Base-by-base conservation (phyloP, 148 eudicot species). In the Gaultheria prostrata region DNA sequence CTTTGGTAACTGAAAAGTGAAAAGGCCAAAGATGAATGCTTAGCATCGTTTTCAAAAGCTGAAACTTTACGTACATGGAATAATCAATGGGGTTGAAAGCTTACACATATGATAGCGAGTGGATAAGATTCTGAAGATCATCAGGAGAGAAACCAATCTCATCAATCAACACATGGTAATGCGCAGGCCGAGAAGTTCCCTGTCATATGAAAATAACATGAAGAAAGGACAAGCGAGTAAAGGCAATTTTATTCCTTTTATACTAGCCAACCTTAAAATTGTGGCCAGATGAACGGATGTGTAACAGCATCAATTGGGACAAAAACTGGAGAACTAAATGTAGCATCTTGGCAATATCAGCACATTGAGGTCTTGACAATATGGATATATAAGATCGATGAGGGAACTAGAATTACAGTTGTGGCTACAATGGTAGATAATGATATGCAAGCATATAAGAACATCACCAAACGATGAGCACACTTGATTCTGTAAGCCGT, bases 131-230 rank as follows among this genome's bases (percentile, higher is more conserved):
- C 85, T 97, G 96, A 80, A 97, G 93, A 46, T 92, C 92, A 84
- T 97, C 95, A 1, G 98, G 92, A 33, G 95, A 88, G 91, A 97
- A 97, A 86, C 99, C 99, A 78, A 97, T 97, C 89, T 97, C 99
- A 86, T 97, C 96, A 54, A 97, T 88, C 92, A 97, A 89, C 77
- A 97, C 96, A 85, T 95, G 98, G 85, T 95, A 97, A 91, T 95
- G 99, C 65, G 94, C 91, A 21, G 99, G 98, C 78, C 98, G 88
- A 88, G 95, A 83, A 72, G 98, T 95, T 78, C 98, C 99, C 99
- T 97, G 80, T 71, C n/a, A 54, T 70, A 65, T 53, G 48, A 79
- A 21, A 35, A 77, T 20, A 35, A 65, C 8, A 28, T 45, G 39
- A 54, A 51, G 49, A 61, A 13, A 46, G 51, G 35, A 32, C 72